Base-by-base conservation (phyloP, 2,329 filamentous ascomycete species). In the Cercospora sp. region DNA sequence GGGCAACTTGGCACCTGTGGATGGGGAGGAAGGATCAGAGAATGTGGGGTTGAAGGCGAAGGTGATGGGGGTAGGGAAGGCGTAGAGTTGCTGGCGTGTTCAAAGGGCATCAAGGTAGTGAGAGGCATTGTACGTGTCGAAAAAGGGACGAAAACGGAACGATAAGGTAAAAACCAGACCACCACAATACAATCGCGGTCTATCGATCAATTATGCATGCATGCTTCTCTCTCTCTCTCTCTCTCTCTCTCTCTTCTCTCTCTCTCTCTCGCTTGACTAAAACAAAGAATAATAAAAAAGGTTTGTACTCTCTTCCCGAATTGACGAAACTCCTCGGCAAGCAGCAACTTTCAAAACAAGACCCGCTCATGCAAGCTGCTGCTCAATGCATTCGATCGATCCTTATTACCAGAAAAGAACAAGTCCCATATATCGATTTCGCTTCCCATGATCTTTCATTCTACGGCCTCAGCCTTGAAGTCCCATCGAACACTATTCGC, bases 351-450 rank as follows among this genome's bases (percentile, higher is more conserved):
- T n/a, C 23, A 55, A 30, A 55, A 55, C 23, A 55, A 28, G 23
- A 55, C 48, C 48, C 48, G 48, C 48, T 55, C 48, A 55, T 55
- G 48, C 48, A 55, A 55, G 48, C 48, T 26, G 48, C 48, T 55
- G 23, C 48, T 55, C 48, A 55, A 55, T 55, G 48, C 48, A 28
- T 55, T 55, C 48, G 48, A 55, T 55, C 48, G 48, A 55, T 55
- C 48, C 23, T 60, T n/a, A 45, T 60, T 36, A 60, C 58, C 39
- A 26, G 33, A 42, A 39, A 42, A 8, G 57, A 33, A 59, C 4
- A 36, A 60, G 36, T 42, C 36, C 36, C 36, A n/a, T 42, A 42
- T 42, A 42, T 42, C 36, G 36, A 42, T 42, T 42, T 42, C 36
- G 5, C 16, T 7, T 42, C 5, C 36, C 36, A 42, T 42, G 6